Percentiles rank a stretch among this genome's conserved stretches.
Conservation (phyloP, 208 protist species). For the Phytomonas sp. region DNA sequence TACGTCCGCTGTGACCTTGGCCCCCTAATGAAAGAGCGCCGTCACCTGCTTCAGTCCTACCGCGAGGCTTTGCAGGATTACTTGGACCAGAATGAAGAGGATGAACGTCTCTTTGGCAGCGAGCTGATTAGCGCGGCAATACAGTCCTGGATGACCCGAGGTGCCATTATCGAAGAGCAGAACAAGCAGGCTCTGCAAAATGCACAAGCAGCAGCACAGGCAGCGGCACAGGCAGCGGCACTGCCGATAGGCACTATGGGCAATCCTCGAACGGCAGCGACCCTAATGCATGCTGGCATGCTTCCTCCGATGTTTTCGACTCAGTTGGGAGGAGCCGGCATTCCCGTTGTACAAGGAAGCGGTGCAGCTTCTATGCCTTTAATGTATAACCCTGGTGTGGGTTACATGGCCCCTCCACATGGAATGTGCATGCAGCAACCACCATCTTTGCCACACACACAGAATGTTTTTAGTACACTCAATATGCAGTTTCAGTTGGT, state of each 20-base stretch:
- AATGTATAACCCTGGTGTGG: too few species aligned
- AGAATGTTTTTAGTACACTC: too few species aligned
- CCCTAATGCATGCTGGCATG: background rate
- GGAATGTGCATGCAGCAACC: too few species aligned
- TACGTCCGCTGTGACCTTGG: constrained; percentile 72
- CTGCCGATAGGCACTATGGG: background rate
- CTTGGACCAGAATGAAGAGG: constrained; percentile 40
- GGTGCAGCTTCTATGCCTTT: too few species aligned
- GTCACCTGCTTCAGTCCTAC: constrained; percentile 34
- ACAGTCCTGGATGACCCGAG: constrained; percentile 47
- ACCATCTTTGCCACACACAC: too few species aligned
- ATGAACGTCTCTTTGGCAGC: constrained; percentile 61
- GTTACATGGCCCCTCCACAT: too few species aligned
- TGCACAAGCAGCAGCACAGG: constrained; percentile 12
- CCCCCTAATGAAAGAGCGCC: constrained; percentile 69
- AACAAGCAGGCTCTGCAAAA: constrained; percentile 13
- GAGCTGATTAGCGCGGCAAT: constrained; percentile 27
- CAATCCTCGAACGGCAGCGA: constrained; percentile 5
- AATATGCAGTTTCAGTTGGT: constrained; percentile 6
- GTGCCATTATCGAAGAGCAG: constrained; percentile 26
- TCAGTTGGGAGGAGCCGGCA: too few species aligned
- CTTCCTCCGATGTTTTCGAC: too few species aligned
- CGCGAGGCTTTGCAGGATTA: constrained; percentile 52
- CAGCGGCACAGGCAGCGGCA: constrained; percentile 10
- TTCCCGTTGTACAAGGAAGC: too few species aligned